phyloP scores from a whole-genome alignment of 2,329 filamentous ascomycete species.

The Daldinia sp. region DNA sequence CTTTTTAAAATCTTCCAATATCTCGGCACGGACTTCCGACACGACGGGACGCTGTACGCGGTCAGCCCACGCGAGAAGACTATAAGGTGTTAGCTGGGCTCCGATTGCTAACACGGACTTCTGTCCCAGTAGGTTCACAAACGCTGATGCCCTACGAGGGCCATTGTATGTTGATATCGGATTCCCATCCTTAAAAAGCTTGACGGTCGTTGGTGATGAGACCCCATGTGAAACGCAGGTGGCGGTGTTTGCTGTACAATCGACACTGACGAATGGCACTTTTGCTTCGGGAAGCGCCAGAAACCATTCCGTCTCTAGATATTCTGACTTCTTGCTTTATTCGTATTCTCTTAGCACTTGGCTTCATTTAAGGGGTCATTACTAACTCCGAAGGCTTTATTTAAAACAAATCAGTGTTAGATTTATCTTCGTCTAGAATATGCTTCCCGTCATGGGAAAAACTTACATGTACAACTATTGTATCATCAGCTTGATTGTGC shows the following conservation, averaged over 20 bases:
- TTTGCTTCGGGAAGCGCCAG: conserved; percentile 21
- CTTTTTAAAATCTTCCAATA: conserved; percentile 41
- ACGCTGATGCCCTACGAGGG: conserved; percentile 39
- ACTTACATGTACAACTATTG: conserved; percentile 23
- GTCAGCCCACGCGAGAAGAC: conserved; percentile 38
- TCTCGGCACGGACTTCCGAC: conserved; percentile 34
- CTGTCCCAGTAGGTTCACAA: neutral
- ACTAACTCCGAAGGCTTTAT: conserved; percentile 29
- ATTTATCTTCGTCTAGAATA: neutral
- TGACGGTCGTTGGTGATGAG: conserved; percentile 23
- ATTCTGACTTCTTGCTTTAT: conserved; percentile 32
- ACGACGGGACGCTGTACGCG: conserved; percentile 43
- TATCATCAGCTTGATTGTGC: neutral
- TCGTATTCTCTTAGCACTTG: neutral
- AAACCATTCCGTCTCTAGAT: conserved; percentile 38
- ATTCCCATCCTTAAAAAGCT: conserved; percentile 28
- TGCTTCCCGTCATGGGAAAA: neutral
- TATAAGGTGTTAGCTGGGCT: conserved; percentile 11
- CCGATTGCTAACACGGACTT: neutral
- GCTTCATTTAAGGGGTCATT: neutral
- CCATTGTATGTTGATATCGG: conserved; percentile 33
- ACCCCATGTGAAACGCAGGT: conserved; percentile 27
- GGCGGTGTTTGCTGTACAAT: conserved; percentile 27
- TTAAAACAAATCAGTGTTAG: neutral
- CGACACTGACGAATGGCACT: conserved; percentile 33